A percentile compares a stretch with the other conserved stretches of the same genome.
Conservation (phyloP, 306 rosid species). For the Fagus sylvatica region DNA sequence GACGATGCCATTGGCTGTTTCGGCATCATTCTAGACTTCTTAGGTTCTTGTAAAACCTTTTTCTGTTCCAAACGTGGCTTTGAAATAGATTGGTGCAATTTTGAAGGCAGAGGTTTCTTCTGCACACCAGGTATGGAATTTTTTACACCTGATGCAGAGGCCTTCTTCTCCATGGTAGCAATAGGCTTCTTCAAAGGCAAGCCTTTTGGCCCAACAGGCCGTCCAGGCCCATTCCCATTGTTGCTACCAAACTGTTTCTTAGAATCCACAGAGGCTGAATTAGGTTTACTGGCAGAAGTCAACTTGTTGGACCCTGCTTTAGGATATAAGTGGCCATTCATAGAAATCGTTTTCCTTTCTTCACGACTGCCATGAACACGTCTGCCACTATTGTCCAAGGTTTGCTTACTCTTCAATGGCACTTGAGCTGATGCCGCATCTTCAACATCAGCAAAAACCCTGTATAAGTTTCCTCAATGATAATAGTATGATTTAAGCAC, state of each 20-base stretch:
- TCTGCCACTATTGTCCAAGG: slow-evolving; percentile 44
- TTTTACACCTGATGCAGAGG: slow-evolving; percentile 40
- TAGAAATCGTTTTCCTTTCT: slow-evolving; percentile 43
- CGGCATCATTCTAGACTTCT: slow-evolving; percentile 51
- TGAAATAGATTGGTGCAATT: slow-evolving; percentile 35
- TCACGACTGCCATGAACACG: slow-evolving; percentile 33
- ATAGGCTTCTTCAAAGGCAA: slow-evolving; percentile 47
- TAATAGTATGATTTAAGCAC: slow-evolving; percentile 38
- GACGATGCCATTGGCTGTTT: slow-evolving; percentile 52
- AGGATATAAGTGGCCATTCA: slow-evolving; percentile 47
- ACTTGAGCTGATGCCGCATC: slow-evolving; percentile 58
- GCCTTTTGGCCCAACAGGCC: slow-evolving; percentile 55
- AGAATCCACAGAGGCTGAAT: slow-evolving; percentile 41
- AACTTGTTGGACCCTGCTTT: slow-evolving; percentile 48
- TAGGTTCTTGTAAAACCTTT: slow-evolving; percentile 45
- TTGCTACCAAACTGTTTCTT: slow-evolving; percentile 62
- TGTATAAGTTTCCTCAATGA: slow-evolving; percentile 56
- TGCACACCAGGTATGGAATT: slow-evolving; percentile 40
- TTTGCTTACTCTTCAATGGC: slow-evolving; percentile 47
- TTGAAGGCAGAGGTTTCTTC: slow-evolving; percentile 47
- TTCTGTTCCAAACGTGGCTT: slow-evolving; percentile 52
- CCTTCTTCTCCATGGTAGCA: slow-evolving; percentile 47
- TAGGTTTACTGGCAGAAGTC: slow-evolving; percentile 47
- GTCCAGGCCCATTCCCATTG: slow-evolving; percentile 62
- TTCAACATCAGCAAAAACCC: slow-evolving; percentile 66